Percentiles rank a stretch among this genome's conserved stretches.
Evolutionary conservation across 352 stramenopile genomes (phyloP).

Genomic region (Aphanomyces invadans): DNA sequence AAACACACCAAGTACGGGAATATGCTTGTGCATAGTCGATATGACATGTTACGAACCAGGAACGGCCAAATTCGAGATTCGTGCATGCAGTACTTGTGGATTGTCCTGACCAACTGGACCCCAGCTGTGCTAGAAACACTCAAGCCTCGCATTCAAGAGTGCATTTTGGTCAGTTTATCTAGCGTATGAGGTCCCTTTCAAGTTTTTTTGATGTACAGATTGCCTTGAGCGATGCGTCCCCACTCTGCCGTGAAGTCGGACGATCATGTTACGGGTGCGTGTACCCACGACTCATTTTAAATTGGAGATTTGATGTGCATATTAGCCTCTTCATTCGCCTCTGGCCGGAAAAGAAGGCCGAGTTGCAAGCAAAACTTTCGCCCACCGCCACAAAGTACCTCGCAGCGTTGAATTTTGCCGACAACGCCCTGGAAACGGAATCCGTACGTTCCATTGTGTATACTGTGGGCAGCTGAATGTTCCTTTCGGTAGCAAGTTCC

Average conservation of each 20-base stretch:
- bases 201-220: not conserved
- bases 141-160: conserved; percentile 7
- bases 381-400: conserved; percentile 1
- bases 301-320: too few species aligned
- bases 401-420: not conserved
- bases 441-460: not conserved
- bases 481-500: not conserved
- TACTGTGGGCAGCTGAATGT: too few species aligned
- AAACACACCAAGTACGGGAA: not conserved
- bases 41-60: not conserved
- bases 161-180: conserved; percentile 6
- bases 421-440: not conserved
- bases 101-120: not conserved
- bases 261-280: not conserved
- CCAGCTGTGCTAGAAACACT: not conserved
- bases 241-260: conserved; percentile 1
- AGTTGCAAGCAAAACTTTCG: not conserved
- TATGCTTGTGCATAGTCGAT: not conserved
- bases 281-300: not conserved
- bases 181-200: not conserved
- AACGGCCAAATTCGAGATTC: conserved; percentile 15
- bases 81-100: conserved; percentile 2
- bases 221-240: conserved; percentile 1
- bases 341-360: not conserved
- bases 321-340: not conserved